Evolutionary conservation across 2,329 filamentous ascomycete genomes (phyloP), one percentile per base, ranked within the genome.

Genomic region (Pseudogymnoascus sp.): DNA sequence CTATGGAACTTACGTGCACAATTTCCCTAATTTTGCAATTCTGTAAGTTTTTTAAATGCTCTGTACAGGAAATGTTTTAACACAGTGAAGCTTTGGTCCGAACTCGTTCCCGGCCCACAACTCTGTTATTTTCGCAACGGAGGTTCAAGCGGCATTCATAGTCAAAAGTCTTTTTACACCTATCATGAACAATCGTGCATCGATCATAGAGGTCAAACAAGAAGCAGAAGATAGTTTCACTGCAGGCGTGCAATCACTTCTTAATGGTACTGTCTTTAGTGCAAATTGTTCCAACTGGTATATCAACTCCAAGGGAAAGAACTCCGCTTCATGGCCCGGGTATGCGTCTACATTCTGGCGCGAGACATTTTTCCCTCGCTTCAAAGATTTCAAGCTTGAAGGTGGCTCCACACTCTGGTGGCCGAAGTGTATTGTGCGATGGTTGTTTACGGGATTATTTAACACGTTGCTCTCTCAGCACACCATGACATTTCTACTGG

Each of bases 211-310:
- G 62, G 72, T 77, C 52, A 75, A 73, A 63, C 62, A 71, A 60
- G 35, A 67, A 18, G 65, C 72, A 11, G 73, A 78, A 63, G 68
- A 75, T 40, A 62, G 68, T 3, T 71, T 67, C 35, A 69, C 70
- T 1, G 71, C 72, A 8, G 60, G 62, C 2, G 67, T 79, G 0
- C 71, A 79, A 16, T 35, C 60, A 11, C 63, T 71, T 14, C 67
- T 78, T 0, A 52, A 65, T 8, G 68, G 71, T 38, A 73, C 71
- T 0, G 76, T 78, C 2, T 78, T 76, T 59, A 63, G 70, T 11
- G 73, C 68, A 0, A 74, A 69, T 28, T 78, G 76, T 61, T 74
- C 71, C 16, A 78, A 78, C 64, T 78, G 75, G 76, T 78, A 78
- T 63, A 76, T 78, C 43, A 71, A 72, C 63, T 65, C 70, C 5